Evolutionary conservation across 345 rosid species (phyloP).

Genomic region (Barbarea vulgaris): DNA sequence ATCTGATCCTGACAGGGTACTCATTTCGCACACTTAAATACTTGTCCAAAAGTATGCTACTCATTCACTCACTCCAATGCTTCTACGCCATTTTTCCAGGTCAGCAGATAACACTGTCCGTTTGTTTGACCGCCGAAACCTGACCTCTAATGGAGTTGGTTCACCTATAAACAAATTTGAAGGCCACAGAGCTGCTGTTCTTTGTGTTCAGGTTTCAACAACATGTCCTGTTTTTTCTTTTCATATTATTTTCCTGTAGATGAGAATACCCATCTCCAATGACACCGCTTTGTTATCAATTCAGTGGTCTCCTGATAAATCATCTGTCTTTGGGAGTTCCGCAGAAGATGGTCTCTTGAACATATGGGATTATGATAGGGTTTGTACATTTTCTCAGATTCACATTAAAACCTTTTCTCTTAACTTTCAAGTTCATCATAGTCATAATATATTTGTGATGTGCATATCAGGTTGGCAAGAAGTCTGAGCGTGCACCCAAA

Average conservation of each 20-base stretch:
- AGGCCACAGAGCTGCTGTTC: constrained; percentile 90
- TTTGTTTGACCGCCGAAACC: constrained; percentile 85
- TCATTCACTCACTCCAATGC: not conserved
- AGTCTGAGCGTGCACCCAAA: constrained; percentile 42
- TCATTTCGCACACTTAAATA: not conserved
- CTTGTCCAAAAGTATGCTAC: not conserved
- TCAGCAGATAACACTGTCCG: constrained; percentile 85
- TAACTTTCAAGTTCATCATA: constrained; percentile 4
- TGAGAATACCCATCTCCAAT: not conserved
- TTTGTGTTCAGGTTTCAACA: constrained; percentile 78
- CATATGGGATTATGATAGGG: constrained; percentile 95
- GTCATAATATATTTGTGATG: not conserved
- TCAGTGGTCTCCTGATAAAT: constrained; percentile 91
- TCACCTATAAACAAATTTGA: constrained; percentile 79
- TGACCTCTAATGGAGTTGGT: constrained; percentile 74
- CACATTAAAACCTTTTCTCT: not conserved
- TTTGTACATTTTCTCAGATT: constrained; percentile 30
- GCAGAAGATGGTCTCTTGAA: constrained; percentile 96
- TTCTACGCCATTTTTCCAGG: constrained; percentile 45
- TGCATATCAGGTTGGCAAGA: constrained; percentile 53
- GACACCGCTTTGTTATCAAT: constrained; percentile 17
- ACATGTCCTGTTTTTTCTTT: not conserved
- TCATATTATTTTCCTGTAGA: not conserved
- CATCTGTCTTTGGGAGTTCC: constrained; percentile 94
- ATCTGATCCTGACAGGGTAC: constrained; percentile 88